Evolutionary conservation across 192 early-diverging fungal genomes (phyloP), one percentile per base, ranked within the genome.

Genomic region (Polychytrium aggregatum): DNA sequence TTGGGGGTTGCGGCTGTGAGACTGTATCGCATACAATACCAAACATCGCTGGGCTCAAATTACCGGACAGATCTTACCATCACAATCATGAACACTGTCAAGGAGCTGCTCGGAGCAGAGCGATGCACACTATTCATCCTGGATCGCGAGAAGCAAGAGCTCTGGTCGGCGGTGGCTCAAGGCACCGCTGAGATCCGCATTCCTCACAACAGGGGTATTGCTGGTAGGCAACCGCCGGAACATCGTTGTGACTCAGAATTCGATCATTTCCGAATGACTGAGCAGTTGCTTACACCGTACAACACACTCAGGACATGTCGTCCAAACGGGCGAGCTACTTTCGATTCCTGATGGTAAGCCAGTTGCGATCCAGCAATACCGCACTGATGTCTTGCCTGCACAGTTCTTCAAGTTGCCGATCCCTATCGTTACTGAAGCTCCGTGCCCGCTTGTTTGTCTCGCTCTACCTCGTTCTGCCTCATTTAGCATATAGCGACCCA

Each of bases 161-260:
- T 76, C 33, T 73, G 70, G 70, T 73, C 74, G 1, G 52, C 62
- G 1, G 54, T 76, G 11, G 74, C 74, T 14, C 67, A 76, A 46
- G 67, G 67, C 22, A 55, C 74, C 5, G 57, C 48, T 1, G 74
- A 76, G 48, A 76, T 76, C 36, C 47, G 70, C 4, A 64, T 76
- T 16, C 74, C 74, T 1, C 56, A 65, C 43, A 70, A 31, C 18
- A 66, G 50, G 29, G 72, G 72, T 16, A 71, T 75, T 44, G 72
- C 72, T 5, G 70, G 63, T 52, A 47, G n/a, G n/a, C n/a, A n/a
- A n/a, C n/a, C n/a, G n/a, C n/a, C n/a, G n/a, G n/a, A n/a, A n/a
- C n/a, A n/a, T n/a, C 18, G 40, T 28, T 21, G 26, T 14, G 27
- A 22, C 14, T 47, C 14, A 18, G 11, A 33, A 28, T 20, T 30